Base-by-base conservation (phyloP, 108 stramenopile genomes). In the Nannochloropsis salina region DNA sequence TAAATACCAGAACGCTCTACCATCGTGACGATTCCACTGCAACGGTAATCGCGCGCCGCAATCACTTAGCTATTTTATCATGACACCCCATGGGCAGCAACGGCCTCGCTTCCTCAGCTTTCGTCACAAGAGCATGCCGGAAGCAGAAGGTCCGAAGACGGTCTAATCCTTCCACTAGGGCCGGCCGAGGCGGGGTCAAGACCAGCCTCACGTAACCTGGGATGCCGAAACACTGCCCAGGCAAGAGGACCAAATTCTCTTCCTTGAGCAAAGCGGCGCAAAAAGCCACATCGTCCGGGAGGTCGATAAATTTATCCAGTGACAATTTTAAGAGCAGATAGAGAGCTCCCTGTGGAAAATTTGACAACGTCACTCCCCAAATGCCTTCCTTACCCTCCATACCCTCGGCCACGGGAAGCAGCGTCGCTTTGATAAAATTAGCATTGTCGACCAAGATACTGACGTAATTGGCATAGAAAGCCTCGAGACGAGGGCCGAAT, bases 201-300 rank as follows among this genome's bases (percentile, higher is more conserved):
- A 96, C 95, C 42, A 96, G 92, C 1, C 97, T 92, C 51, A 95
- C 93, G 42, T 93, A 92, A 20, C 42, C 61, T n/a, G 81, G 83
- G 47, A 94, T 86, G 51, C 94, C 95, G 89, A 98, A 95, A 44
- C 94, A 93, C n/a, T 74, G 87, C 9, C 97, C 97, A 2, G 97
- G 97, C 43, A 98, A 86, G 6, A 96, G 93, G 83, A 98, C 93
- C 18, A 98, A 92, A 85, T 95, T 95, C 87, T 98, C 95, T 92
- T 98, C 96, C 40, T 93, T 88, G 80, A 96, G 86, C 5, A 98
- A 89, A 43, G 89, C 83, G 84, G 86, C 90, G 81, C 93, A 92
- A 82, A 96, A 96, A 12, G 93, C 92, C 41, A 93, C 83, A 83
- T 96, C 97, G 82, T 94, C 92, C 6, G 40, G 22, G 43, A 88